Conservation (phyloP, 1,139 yeast species). For the Torulaspora globosa region DNA sequence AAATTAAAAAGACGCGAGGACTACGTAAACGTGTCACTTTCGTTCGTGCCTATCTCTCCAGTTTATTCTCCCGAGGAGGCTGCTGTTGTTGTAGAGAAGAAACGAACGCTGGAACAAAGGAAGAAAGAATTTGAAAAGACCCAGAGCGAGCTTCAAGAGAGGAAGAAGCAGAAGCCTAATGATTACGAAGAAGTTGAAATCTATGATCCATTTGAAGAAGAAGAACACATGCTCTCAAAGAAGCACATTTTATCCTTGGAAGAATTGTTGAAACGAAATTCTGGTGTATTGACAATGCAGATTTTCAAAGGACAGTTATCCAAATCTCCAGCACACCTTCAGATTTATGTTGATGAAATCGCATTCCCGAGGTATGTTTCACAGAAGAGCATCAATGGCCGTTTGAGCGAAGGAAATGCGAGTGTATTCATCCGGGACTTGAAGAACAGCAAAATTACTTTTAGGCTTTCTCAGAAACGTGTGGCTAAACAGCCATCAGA, state of each 20-base stretch:
- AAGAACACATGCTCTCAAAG: conserved; percentile 38
- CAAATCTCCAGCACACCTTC: conserved; percentile 50
- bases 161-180: conserved; percentile 54
- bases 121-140: conserved; percentile 42
- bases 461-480: conserved; percentile 53
- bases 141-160: conserved; percentile 43
- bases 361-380: conserved; percentile 57
- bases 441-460: conserved; percentile 51
- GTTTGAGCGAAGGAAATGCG: conserved; percentile 43
- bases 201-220: conserved; percentile 45
- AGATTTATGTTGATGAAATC: conserved; percentile 60
- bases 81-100: conserved; percentile 42
- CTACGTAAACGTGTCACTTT: conserved; percentile 50
- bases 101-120: conserved; percentile 40
- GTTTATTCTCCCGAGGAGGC: conserved; percentile 57
- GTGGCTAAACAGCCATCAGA: conserved; percentile 48
- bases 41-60: conserved; percentile 61
- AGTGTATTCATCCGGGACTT: conserved; percentile 67
- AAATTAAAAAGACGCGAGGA: conserved; percentile 47
- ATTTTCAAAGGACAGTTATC: conserved; percentile 48
- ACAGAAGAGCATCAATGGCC: conserved; percentile 38
- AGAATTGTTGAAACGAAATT: conserved; percentile 50
- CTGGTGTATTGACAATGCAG: conserved; percentile 60
- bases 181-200: conserved; percentile 61
- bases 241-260: conserved; percentile 49